Percentiles rank a stretch among this genome's conserved stretches.
phyloP scores from a whole-genome alignment of 1,139 yeast species.

The Kurtzmaniella quercitrusa region DNA sequence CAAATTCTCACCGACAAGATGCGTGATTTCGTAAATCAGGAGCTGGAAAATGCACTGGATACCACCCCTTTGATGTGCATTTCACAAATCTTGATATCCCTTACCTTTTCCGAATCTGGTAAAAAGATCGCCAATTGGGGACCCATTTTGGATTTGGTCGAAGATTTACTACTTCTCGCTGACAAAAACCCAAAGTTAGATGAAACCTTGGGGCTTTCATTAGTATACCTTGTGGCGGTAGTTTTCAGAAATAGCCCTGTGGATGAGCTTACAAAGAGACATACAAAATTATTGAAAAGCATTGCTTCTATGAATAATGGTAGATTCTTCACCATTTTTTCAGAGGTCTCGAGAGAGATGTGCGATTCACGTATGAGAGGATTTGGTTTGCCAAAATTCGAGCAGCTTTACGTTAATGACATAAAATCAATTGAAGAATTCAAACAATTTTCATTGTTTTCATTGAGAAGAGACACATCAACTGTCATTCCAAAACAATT shows the following conservation, averaged over 20 bases:
- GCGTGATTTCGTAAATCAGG: slow-evolving; percentile 11
- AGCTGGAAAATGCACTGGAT: slow-evolving; percentile 8
- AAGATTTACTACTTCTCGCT: slow-evolving; percentile 10
- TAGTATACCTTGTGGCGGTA: slow-evolving; percentile 42
- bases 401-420: slow-evolving; percentile 44
- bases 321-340: slow-evolving; percentile 43
- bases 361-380: slow-evolving; percentile 42
- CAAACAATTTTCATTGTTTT: slow-evolving; percentile 41
- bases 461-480: slow-evolving; percentile 21
- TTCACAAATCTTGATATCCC: slow-evolving; percentile 33
- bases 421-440: slow-evolving; percentile 10
- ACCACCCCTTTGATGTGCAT: slow-evolving; percentile 1
- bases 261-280: slow-evolving; percentile 45
- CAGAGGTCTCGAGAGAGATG: slow-evolving; percentile 41
- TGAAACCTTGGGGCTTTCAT: slow-evolving; percentile 22
- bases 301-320: slow-evolving; percentile 28
- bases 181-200: background rate
- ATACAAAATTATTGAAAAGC: slow-evolving; percentile 38
- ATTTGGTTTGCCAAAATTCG: slow-evolving; percentile 40
- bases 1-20: slow-evolving; percentile 27
- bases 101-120: slow-evolving; percentile 68
- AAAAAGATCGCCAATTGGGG: slow-evolving; percentile 51
- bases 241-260: slow-evolving; percentile 59
- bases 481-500: slow-evolving; percentile 12
- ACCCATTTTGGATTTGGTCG: slow-evolving; percentile 12